Conservation (phyloP, 2,329 filamentous ascomycete species). For the Colletotrichum brevisporum region DNA sequence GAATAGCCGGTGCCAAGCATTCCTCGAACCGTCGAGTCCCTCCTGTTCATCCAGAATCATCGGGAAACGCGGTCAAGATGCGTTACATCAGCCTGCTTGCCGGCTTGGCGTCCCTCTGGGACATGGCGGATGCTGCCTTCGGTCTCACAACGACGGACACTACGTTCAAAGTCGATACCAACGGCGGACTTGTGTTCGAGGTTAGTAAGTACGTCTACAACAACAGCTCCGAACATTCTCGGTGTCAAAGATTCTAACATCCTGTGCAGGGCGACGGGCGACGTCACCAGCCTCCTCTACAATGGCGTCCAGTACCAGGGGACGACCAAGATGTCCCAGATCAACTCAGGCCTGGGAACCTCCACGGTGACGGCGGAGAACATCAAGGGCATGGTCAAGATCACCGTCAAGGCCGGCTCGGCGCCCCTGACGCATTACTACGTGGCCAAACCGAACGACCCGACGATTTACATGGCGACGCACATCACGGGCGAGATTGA, state of each 20-base stretch:
- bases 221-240: too few species aligned
- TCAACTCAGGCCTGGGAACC: conserved; percentile 61
- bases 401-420: conserved; percentile 42
- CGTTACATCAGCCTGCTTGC: not conserved
- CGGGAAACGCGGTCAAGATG: not conserved
- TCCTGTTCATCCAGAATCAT: not conserved
- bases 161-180: conserved; percentile 44
- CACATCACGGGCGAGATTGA: conserved; percentile 45
- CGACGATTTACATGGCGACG: conserved; percentile 46
- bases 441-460: conserved; percentile 42
- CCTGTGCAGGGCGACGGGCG: conserved; percentile 67
- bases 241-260: conserved; percentile 31
- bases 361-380: conserved; percentile 44
- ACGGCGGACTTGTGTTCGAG: conserved; percentile 45
- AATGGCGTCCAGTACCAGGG: conserved; percentile 64
- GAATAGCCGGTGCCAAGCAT: not conserved
- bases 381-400: conserved; percentile 41
- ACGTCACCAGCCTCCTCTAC: conserved; percentile 73
- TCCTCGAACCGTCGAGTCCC: not conserved
- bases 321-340: conserved; percentile 59
- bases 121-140: conserved; percentile 28
- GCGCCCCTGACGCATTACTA: conserved; percentile 46
- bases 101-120: not conserved
- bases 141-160: conserved; percentile 32
- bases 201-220: conserved; percentile 40